Percentiles rank a stretch among this genome's conserved stretches.
phyloP scores from a whole-genome alignment of 176 grass and related monocot species.

The Oryza officinalis region DNA sequence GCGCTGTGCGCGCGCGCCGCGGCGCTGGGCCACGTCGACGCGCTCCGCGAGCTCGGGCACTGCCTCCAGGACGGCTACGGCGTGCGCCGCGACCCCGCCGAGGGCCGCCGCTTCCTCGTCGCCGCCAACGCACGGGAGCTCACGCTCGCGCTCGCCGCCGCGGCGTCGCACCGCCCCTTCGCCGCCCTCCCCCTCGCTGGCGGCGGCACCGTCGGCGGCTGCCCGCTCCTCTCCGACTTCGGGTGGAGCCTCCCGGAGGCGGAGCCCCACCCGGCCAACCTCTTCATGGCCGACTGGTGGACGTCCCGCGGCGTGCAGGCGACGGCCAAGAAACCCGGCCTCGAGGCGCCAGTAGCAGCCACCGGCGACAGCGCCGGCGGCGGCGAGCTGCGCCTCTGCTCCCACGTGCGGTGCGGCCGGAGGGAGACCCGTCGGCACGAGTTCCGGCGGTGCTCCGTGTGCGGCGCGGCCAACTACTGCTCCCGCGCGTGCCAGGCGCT shows the following conservation, averaged over 20 bases:
- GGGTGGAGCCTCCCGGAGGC: slow-evolving; percentile 60
- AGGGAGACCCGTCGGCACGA: slow-evolving; percentile 82
- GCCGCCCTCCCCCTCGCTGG: background rate
- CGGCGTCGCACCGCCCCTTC: background rate
- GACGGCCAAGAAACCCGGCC: background rate
- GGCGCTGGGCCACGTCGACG: slow-evolving; percentile 71
- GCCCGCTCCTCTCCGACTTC: slow-evolving; percentile 54
- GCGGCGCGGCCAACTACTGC: slow-evolving; percentile 89
- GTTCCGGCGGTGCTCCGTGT: slow-evolving; percentile 87
- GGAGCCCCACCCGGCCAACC: slow-evolving; percentile 66
- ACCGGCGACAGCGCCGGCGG: background rate
- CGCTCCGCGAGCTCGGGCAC: slow-evolving; percentile 85
- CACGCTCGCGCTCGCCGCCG: slow-evolving; percentile 38
- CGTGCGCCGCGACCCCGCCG: slow-evolving; percentile 51
- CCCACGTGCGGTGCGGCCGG: slow-evolving; percentile 63
- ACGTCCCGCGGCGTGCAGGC: background rate
- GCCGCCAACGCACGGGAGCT: slow-evolving; percentile 70
- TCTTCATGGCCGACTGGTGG: slow-evolving; percentile 80
- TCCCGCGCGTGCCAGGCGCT: slow-evolving; percentile 89
- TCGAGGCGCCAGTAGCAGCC: background rate
- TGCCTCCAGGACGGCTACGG: slow-evolving; percentile 93
- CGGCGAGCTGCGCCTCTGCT: slow-evolving; percentile 54
- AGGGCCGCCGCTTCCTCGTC: slow-evolving; percentile 66
- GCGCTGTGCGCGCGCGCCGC: slow-evolving; percentile 78
- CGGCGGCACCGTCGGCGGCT: background rate